Conservation (phyloP, 78 protist genomes). For the Planoprotostelium fungivorum region DNA sequence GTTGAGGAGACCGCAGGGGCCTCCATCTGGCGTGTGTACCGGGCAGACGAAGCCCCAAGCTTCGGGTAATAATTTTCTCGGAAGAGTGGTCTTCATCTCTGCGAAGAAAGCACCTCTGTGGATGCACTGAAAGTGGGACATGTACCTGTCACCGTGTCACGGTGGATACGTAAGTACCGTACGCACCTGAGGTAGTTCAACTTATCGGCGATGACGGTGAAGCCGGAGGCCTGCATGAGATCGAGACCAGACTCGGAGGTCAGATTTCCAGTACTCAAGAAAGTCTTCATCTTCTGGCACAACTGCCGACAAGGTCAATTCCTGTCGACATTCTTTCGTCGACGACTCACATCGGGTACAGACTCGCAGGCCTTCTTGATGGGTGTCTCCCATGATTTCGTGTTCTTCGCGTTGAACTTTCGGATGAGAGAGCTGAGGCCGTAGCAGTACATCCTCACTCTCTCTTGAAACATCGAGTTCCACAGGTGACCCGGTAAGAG, state of each 20-base stretch:
- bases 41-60: conserved; percentile 98
- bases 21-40: conserved; percentile 99
- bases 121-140: conserved; percentile 83
- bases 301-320: no score
- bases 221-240: conserved; percentile 85
- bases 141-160: conserved; percentile 10
- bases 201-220: conserved; percentile 91
- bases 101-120: conserved; percentile 94
- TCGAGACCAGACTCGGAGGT: conserved; percentile 80
- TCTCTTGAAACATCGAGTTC: conserved; percentile 36
- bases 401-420: background rate
- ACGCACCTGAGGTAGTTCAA: conserved; percentile 82
- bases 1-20: conserved; percentile 98
- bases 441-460: conserved; percentile 38
- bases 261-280: conserved; percentile 91
- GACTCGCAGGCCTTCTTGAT: conserved; percentile 21
- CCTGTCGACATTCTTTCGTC: no score
- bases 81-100: conserved; percentile 88
- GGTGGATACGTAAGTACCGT: no score
- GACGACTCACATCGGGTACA: conserved; percentile 22
- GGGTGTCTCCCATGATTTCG: background rate
- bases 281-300: conserved; percentile 25
- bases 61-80: conserved; percentile 95
- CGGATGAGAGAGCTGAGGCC: background rate
- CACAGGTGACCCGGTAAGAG: conserved; percentile 80